Evolutionary conservation across 2,329 filamentous ascomycete genomes (phyloP).

Genomic region (Waltergamsia citrina): DNA sequence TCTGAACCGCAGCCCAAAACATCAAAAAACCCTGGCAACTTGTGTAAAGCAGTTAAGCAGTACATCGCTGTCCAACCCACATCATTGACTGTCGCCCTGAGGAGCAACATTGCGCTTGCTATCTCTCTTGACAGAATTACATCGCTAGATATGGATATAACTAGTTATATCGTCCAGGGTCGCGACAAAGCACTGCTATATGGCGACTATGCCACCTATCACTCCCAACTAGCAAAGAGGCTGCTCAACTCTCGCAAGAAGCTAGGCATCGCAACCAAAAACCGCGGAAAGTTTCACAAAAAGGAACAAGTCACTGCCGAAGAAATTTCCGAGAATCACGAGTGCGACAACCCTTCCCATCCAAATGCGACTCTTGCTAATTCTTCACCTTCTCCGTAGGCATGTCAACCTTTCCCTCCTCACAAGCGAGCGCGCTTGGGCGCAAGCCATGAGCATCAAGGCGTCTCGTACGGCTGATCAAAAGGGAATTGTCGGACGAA

Average conservation of each 20-base stretch:
- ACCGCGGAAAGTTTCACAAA: conserved; percentile 74
- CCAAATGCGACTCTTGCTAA: not conserved
- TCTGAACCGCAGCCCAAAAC: too few relatives aligned
- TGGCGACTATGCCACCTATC: conserved; percentile 83
- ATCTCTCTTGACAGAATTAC: not conserved
- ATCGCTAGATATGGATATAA: conserved; percentile 72
- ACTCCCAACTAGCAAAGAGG: conserved; percentile 67
- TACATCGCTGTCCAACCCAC: too few relatives aligned
- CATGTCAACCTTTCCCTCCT: conserved; percentile 73
- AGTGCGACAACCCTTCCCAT: conserved; percentile 41
- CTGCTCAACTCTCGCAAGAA: conserved; percentile 78
- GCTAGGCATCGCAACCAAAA: conserved; percentile 73
- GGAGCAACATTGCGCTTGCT: too few relatives aligned
- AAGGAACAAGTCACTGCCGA: conserved; percentile 63
- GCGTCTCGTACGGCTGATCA: conserved; percentile 69
- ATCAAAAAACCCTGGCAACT: too few relatives aligned
- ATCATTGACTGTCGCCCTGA: too few relatives aligned
- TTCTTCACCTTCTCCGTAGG: conserved; percentile 30
- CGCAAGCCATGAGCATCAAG: conserved; percentile 93
- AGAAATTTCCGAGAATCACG: conserved; percentile 64
- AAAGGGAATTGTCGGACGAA: conserved; percentile 68
- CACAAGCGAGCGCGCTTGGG: conserved; percentile 85
- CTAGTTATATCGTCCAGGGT: conserved; percentile 68
- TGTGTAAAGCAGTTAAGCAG: too few relatives aligned
- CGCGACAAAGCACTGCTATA: conserved; percentile 78